Base-by-base conservation (phyloP, 495 filamentous ascomycete genomes). In the Chaetomium fimeti region DNA sequence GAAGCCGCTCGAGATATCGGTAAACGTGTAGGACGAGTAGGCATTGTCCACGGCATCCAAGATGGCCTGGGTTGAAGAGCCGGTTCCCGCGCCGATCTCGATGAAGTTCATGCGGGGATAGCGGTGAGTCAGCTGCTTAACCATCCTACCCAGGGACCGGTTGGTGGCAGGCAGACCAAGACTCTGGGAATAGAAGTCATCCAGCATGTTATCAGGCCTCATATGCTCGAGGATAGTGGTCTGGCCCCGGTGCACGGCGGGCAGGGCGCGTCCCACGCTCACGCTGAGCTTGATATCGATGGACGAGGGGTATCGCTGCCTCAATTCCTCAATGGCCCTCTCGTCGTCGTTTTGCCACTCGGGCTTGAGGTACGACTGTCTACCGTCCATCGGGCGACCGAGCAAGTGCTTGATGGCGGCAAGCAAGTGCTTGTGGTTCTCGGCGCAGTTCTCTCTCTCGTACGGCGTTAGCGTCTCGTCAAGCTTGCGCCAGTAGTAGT, bases 261-360 rank as follows among this genome's bases (percentile, higher is more conserved):
- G 48, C 48, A 51, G 9, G 12, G 48, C 48, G 3, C 48, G 48
- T 2, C 48, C 48, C 16, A 51, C 48, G 48, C 48, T 51, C 48
- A 51, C 48, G 48, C 48, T 13, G 48, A 51, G 48, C 48, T 51
- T 51, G 22, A 51, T 51, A 20, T 51, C 48, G 22, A 51, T 51
- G 22, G 48, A 51, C 16, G 48, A 51, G 9, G 48, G 48, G 20
- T 51, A 51, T 6, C 48, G 48, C 11, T 51, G 20, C 48, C 18
- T 25, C 48, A 51, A 9, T 20, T 12, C 48, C 22, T 51, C 48
- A 20, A 51, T 51, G 11, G 11, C 22, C 48, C 25, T 51, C 12
- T 51, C 48, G n/a, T 51, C 48, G 22, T 51, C 48, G 16, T 51
- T 51, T 4, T 20, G 22, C 48, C 48, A 51, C 48, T 51, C 48